These are phyloP conservation scores for Acarospora socialis DNA, from an alignment of 2,329 filamentous ascomycete species.

Conservation along the genomic window DNA sequence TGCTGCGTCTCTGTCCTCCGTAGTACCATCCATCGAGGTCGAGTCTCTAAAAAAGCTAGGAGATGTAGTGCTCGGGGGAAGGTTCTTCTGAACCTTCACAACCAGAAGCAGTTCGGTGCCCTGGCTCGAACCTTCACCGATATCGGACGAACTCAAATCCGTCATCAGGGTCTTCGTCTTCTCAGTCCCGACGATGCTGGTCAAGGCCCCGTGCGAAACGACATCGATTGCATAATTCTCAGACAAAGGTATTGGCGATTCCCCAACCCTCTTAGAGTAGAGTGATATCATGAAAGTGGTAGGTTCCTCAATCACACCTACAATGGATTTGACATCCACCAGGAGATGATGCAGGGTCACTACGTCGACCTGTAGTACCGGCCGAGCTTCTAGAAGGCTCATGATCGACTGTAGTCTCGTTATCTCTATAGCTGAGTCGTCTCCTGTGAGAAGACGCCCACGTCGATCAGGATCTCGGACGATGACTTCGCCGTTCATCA, in stretches of 20 bases:
- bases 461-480: conserved; percentile 75
- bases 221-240: conserved; percentile 46
- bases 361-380: conserved; percentile 51
- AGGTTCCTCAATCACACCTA: conserved; percentile 59
- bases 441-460: conserved; percentile 74
- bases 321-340: conserved; percentile 70
- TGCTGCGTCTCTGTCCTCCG: conserved; percentile 10
- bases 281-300: conserved; percentile 66
- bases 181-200: conserved; percentile 16
- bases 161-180: conserved; percentile 77
- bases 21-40: conserved; percentile 25
- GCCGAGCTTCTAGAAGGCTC: conserved; percentile 80
- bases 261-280: conserved; percentile 43
- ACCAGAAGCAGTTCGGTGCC: conserved; percentile 70
- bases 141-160: conserved; percentile 65
- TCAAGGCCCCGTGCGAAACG: conserved; percentile 8
- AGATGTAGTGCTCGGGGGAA: conserved; percentile 25
- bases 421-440: conserved; percentile 85
- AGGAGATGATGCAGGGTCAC: conserved; percentile 65
- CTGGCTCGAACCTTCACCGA: conserved; percentile 44
- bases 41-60: conserved; percentile 12
- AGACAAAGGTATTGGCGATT: conserved; percentile 45
- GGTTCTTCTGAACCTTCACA: conserved; percentile 57
- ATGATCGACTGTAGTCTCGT: conserved; percentile 88
- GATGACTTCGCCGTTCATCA: conserved; percentile 86